phyloP scores from a whole-genome alignment of 495 filamentous ascomycete genomes.

The Neurospora pannonica region DNA sequence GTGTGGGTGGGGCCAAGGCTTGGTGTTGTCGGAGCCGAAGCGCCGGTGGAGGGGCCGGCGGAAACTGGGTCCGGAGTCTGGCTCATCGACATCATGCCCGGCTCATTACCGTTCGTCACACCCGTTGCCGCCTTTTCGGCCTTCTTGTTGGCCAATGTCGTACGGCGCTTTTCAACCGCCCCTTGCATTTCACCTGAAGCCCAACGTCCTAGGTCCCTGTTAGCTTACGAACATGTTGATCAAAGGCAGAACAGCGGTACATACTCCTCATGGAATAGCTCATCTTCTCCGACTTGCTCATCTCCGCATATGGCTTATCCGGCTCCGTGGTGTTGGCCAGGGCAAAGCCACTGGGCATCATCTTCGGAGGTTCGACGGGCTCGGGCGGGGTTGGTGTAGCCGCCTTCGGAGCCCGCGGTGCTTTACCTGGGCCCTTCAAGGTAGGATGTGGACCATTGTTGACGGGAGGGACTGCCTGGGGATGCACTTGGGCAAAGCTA shows the following conservation, averaged over 20 bases:
- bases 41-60: constrained; percentile 8
- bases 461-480: constrained; percentile 12
- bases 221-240: constrained; percentile 2
- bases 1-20: constrained; percentile 2
- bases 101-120: background rate
- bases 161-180: constrained; percentile 40
- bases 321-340: constrained; percentile 12
- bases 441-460: constrained; percentile 8
- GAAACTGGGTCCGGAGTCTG: constrained; percentile 8
- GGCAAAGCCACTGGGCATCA: background rate
- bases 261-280: constrained; percentile 40
- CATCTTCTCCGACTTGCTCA: constrained; percentile 48
- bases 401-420: constrained; percentile 7
- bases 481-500: background rate
- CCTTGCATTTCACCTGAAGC: constrained; percentile 38
- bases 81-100: background rate
- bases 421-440: constrained; percentile 10
- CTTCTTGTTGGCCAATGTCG: constrained; percentile 41
- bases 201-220: constrained; percentile 34
- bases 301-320: constrained; percentile 36
- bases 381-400: background rate
- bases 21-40: constrained; percentile 11
- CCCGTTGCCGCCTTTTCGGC: constrained; percentile 17
- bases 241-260: constrained; percentile 1
- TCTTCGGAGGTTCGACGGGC: background rate